Evolutionary conservation across 169 alveolate genomes (phyloP).

Genomic region (Plasmodium fragile): DNA sequence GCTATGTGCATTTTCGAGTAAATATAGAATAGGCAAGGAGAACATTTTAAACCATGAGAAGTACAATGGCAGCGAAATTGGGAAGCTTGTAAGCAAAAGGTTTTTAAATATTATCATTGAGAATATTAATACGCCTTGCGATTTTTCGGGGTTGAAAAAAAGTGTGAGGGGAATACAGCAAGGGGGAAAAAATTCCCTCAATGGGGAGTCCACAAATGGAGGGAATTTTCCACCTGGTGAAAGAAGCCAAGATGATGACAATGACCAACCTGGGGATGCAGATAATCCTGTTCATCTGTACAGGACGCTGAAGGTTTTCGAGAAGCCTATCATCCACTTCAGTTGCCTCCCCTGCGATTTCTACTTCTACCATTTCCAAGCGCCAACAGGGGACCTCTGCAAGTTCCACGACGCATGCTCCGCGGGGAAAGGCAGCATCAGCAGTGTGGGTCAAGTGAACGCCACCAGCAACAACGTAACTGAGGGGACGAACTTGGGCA

Average conservation of each 20-base stretch:
- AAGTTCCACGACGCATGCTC: constrained; percentile 11
- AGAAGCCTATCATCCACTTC: constrained; percentile 37
- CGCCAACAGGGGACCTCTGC: constrained; percentile 47
- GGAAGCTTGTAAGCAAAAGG: constrained; percentile 42
- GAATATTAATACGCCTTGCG: neutral
- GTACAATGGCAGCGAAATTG: constrained; percentile 45
- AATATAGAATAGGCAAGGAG: constrained; percentile 24
- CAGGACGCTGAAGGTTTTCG: constrained; percentile 24
- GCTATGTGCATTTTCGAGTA: constrained; percentile 51
- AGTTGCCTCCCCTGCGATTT: constrained; percentile 56
- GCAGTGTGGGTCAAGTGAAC: neutral
- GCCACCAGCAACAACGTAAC: neutral
- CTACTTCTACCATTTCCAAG: constrained; percentile 57
- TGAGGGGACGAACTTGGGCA: neutral
- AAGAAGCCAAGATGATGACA: neutral
- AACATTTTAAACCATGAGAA: constrained; percentile 47
- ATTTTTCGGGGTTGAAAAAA: neutral
- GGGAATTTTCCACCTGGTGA: neutral
- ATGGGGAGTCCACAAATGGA: neutral
- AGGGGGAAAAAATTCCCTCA: neutral
- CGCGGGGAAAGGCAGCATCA: neutral
- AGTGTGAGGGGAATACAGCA: neutral
- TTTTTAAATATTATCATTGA: constrained; percentile 22
- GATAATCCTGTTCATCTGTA: constrained; percentile 3
- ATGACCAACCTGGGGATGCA: neutral